Percentiles rank a stretch among this genome's conserved stretches.
phyloP scores from a whole-genome alignment of 129 eudicot species.

The Helianthus tuberosus region DNA sequence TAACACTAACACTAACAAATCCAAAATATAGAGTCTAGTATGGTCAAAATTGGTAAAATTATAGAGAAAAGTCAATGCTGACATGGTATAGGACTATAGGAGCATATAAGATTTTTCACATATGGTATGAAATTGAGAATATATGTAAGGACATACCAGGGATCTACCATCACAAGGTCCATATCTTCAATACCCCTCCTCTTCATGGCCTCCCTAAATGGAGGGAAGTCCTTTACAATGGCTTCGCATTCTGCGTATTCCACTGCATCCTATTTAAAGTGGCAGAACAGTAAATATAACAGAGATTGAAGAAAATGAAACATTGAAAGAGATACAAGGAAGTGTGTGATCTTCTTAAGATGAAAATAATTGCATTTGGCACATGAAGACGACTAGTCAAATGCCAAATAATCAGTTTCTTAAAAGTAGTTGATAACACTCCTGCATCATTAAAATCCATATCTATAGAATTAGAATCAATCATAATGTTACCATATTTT shows the following conservation, averaged over 20 bases:
- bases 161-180: conserved; percentile 85
- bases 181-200: conserved; percentile 79
- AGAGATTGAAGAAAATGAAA: conserved; percentile 13
- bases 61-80: not conserved
- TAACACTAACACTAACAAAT: not conserved
- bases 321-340: not conserved
- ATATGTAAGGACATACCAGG: conserved; percentile 48
- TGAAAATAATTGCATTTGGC: not conserved
- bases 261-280: conserved; percentile 70
- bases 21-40: not conserved
- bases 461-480: not conserved
- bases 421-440: no score
- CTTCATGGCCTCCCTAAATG: conserved; percentile 74
- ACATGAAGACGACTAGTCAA: not conserved
- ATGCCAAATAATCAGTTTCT: not conserved
- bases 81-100: not conserved
- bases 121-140: not conserved
- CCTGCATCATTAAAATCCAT: conserved; percentile 16
- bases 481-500: not conserved
- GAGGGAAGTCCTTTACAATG: conserved; percentile 65
- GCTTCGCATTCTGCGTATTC: conserved; percentile 99
- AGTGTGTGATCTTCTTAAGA: conserved; percentile 1
- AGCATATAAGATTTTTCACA: conserved; percentile 2
- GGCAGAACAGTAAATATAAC: not conserved
- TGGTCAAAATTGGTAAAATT: not conserved